Conservation (phyloP, 2,329 filamentous ascomycete genomes). For the Phaeosphaeriaceae sp. region DNA sequence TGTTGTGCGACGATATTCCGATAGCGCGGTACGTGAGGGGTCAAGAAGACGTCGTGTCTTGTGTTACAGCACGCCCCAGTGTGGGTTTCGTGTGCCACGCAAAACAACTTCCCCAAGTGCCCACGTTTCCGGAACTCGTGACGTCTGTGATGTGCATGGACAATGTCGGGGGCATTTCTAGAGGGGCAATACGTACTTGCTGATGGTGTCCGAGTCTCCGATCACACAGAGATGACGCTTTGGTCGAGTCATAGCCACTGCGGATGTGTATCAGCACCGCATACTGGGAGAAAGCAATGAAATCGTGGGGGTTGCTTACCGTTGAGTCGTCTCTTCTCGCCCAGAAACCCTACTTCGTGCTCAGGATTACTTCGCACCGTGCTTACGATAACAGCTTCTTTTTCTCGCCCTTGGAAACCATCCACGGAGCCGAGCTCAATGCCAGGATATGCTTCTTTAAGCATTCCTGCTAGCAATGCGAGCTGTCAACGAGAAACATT, state of each 20-base stretch:
- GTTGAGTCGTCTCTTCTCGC: conserved; percentile 89
- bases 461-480: conserved; percentile 73
- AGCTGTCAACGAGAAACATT: conserved; percentile 60
- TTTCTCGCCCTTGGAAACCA: conserved; percentile 96
- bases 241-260: conserved; percentile 96
- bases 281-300: conserved; percentile 4
- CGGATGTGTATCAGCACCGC: conserved; percentile 15
- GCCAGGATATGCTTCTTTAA: conserved; percentile 82
- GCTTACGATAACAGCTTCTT: conserved; percentile 92
- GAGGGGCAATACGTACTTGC: conserved; percentile 68
- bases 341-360: conserved; percentile 89
- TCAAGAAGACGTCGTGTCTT: conserved; percentile 10
- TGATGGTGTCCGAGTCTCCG: conserved; percentile 92
- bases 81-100: conserved; percentile 19
- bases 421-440: conserved; percentile 97
- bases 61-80: conserved; percentile 18
- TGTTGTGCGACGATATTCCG: conserved; percentile 11
- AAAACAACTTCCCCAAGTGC: conserved; percentile 10
- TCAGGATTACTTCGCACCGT: conserved; percentile 91
- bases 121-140: conserved; percentile 15
- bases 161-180: conserved; percentile 1
- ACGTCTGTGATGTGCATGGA: background rate
- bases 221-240: conserved; percentile 89
- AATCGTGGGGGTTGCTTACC: conserved; percentile 62
- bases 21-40: conserved; percentile 6